Conservation (phyloP, 2,329 filamentous ascomycete genomes). For the Pleoardoris graminearum region DNA sequence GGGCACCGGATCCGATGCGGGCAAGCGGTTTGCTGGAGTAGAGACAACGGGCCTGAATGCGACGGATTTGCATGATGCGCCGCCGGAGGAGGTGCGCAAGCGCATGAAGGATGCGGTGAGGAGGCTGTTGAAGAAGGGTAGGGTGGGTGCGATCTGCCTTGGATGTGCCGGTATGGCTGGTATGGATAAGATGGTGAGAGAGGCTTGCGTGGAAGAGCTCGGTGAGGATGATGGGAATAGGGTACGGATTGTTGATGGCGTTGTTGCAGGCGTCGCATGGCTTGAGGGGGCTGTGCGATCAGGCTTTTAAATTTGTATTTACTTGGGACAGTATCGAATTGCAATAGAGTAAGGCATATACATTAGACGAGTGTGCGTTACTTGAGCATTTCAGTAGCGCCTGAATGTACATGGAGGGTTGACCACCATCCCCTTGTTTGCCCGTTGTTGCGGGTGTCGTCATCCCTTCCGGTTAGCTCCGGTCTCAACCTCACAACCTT, state of each 20-base stretch:
- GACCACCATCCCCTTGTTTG: too few relatives aligned
- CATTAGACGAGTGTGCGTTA: too few relatives aligned
- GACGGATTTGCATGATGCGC: slow-evolving; percentile 73
- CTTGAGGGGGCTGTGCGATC: slow-evolving; percentile 57
- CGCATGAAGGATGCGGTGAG: slow-evolving; percentile 73
- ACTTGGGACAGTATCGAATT: too few relatives aligned
- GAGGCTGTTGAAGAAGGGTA: slow-evolving; percentile 60
- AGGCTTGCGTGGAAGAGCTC: slow-evolving; percentile 66
- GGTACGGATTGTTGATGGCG: slow-evolving; percentile 78
- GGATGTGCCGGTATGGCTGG: slow-evolving; percentile 93
- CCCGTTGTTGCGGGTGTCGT: too few relatives aligned
- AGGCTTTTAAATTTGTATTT: slow-evolving; percentile 27
- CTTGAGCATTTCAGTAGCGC: too few relatives aligned
- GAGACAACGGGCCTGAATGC: slow-evolving; percentile 81
- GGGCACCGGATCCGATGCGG: slow-evolving; percentile 50
- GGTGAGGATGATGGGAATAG: slow-evolving; percentile 61
- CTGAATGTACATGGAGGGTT: too few relatives aligned
- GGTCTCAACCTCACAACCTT: too few relatives aligned
- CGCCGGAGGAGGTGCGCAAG: slow-evolving; percentile 63
- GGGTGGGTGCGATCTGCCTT: slow-evolving; percentile 72
- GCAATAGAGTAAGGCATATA: too few relatives aligned
- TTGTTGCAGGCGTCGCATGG: slow-evolving; percentile 69
- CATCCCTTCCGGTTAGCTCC: too few relatives aligned
- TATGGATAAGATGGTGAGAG: slow-evolving; percentile 74
- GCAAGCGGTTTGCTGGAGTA: slow-evolving; percentile 72